A percentile compares a stretch with the other conserved stretches of the same genome.
These are phyloP conservation scores for Phytopythium oedochilum DNA, from an alignment of 352 stramenopile genomes.

Conservation along the genomic window DNA sequence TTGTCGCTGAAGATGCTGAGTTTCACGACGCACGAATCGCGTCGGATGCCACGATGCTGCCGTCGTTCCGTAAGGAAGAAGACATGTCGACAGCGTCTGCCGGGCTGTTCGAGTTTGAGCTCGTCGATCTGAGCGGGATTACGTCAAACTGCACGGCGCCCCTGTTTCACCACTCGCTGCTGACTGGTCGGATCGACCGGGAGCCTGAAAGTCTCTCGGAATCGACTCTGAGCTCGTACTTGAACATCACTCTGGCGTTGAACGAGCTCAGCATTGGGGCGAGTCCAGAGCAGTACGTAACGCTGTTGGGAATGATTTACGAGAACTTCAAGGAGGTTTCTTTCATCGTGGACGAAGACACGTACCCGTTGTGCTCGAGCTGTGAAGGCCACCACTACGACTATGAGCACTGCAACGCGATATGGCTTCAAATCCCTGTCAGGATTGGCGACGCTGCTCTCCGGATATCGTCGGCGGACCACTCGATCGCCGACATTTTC, in stretches of 20 bases:
- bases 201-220: slow-evolving; percentile 68
- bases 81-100: slow-evolving; percentile 58
- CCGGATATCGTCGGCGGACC: slow-evolving; percentile 51
- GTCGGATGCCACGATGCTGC: slow-evolving; percentile 21
- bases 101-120: slow-evolving; percentile 79
- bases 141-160: slow-evolving; percentile 47
- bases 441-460: slow-evolving; percentile 73
- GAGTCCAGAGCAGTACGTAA: slow-evolving; percentile 58
- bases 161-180: slow-evolving; percentile 79
- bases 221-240: slow-evolving; percentile 53
- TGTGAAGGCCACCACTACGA: slow-evolving; percentile 71
- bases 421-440: slow-evolving; percentile 79
- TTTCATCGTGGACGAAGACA: slow-evolving; percentile 73
- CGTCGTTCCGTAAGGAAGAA: slow-evolving; percentile 16
- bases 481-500: slow-evolving; percentile 66
- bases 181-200: slow-evolving; percentile 70
- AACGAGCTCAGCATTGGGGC: slow-evolving; percentile 78
- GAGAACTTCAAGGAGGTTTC: slow-evolving; percentile 86
- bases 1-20: slow-evolving; percentile 76
- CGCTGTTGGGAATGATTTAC: slow-evolving; percentile 75
- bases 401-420: slow-evolving; percentile 53
- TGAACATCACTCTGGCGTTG: slow-evolving; percentile 58
- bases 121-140: slow-evolving; percentile 74
- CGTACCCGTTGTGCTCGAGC: slow-evolving; percentile 53
- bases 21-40: slow-evolving; percentile 75